Evolutionary conservation across 139 green algal species (phyloP).

Genomic region (Zygnema circumcarinatum): DNA sequence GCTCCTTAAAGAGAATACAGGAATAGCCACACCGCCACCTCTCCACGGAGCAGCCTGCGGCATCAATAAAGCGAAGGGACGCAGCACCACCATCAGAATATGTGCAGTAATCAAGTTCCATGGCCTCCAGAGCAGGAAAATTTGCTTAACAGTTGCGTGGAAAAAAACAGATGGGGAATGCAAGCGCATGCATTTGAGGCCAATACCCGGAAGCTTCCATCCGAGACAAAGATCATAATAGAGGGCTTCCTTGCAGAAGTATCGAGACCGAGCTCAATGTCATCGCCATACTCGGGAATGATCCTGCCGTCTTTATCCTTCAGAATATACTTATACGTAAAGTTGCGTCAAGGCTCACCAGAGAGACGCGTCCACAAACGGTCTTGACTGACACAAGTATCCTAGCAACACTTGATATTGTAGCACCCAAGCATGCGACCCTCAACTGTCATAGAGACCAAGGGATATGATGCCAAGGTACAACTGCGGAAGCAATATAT

Average conservation of each 20-base stretch:
- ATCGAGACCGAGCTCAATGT: slow-evolving; percentile 50
- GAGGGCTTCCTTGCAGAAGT: slow-evolving; percentile 49
- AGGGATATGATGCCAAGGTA: slow-evolving; percentile 2
- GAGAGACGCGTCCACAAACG: neutral
- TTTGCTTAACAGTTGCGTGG: neutral
- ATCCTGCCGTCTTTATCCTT: slow-evolving; percentile 37
- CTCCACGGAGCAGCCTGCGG: slow-evolving; percentile 74
- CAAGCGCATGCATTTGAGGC: neutral
- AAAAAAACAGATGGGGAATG: neutral
- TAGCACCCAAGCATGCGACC: neutral
- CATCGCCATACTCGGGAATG: slow-evolving; percentile 32
- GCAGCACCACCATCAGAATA: neutral
- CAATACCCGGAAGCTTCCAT: slow-evolving; percentile 64
- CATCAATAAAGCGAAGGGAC: slow-evolving; percentile 17
- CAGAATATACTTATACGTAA: slow-evolving; percentile 53
- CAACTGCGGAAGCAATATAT: no score
- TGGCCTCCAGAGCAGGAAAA: neutral
- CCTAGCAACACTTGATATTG: neutral
- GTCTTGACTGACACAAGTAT: no score
- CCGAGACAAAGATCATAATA: slow-evolving; percentile 54
- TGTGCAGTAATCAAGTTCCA: slow-evolving; percentile 16
- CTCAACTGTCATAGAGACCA: neutral
- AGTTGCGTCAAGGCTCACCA: slow-evolving; percentile 12
- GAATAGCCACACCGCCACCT: slow-evolving; percentile 84
- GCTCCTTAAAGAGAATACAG: slow-evolving; percentile 89